Evolutionary conservation across 371 early-diverging fungal genomes (phyloP).

Genomic region (Fennellomyces sp.): DNA sequence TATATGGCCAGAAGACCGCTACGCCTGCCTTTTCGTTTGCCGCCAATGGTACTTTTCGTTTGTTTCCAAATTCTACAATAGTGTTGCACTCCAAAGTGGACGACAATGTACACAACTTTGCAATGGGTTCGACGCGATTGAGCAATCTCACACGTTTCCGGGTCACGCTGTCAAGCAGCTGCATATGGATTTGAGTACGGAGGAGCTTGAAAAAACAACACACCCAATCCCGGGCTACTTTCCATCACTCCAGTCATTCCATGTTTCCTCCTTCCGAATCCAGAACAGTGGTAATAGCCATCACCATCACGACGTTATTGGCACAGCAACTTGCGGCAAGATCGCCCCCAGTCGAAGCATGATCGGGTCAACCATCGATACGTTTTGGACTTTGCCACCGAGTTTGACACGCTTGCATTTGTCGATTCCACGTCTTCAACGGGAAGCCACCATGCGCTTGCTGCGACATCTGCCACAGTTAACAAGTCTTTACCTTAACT

Average conservation of each 20-base stretch:
- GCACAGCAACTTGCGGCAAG: background rate
- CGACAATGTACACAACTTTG: background rate
- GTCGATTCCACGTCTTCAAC: conserved; percentile 4
- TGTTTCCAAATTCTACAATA: conserved; percentile 1
- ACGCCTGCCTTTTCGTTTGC: conserved; percentile 13
- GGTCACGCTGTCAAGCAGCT: conserved; percentile 1
- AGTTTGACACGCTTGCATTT: background rate
- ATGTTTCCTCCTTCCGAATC: background rate
- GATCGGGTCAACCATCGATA: background rate
- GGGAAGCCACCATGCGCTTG: background rate
- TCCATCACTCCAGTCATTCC: background rate
- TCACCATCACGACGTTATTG: background rate
- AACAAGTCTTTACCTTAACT: conserved; percentile 1
- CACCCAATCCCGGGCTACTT: background rate
- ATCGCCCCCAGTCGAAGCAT: background rate
- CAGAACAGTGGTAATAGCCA: background rate
- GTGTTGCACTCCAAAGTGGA: background rate
- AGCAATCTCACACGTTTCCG: background rate
- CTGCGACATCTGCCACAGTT: background rate
- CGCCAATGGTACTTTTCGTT: conserved; percentile 12
- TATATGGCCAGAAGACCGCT: conserved; percentile 7
- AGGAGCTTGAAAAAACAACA: conserved; percentile 4
- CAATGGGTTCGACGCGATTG: background rate
- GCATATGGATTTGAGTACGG: background rate
- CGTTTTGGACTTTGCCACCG: background rate